Percentiles rank a stretch among this genome's conserved stretches.
Conservation (phyloP, 345 rosid species). For the Heritiera littoralis region DNA sequence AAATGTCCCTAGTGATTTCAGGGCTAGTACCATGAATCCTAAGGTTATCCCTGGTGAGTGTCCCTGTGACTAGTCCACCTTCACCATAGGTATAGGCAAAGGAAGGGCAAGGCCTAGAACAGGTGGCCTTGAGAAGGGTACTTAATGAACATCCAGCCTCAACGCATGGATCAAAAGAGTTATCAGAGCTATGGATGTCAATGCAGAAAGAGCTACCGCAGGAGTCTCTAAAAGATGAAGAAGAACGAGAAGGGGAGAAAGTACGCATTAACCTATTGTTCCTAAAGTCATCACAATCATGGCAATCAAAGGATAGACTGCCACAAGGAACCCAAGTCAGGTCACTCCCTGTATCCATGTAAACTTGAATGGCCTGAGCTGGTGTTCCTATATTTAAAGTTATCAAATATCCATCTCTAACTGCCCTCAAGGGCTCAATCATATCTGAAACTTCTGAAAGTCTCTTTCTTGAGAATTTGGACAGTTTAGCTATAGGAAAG, state of each 20-base stretch:
- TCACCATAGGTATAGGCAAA: conserved; percentile 87
- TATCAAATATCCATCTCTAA: conserved; percentile 74
- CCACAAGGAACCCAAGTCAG: conserved; percentile 95
- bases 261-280: conserved; percentile 35
- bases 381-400: conserved; percentile 75
- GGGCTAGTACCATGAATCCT: conserved; percentile 45
- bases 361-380: conserved; percentile 69
- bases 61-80: conserved; percentile 61
- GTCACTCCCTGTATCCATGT: conserved; percentile 90
- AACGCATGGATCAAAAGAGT: conserved; percentile 66
- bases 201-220: conserved; percentile 60
- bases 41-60: conserved; percentile 63
- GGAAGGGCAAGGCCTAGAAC: conserved; percentile 78
- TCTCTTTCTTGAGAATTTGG: conserved; percentile 25
- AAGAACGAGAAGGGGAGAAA: conserved; percentile 68
- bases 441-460: conserved; percentile 34
- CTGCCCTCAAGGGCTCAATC: conserved; percentile 63
- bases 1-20: conserved; percentile 39
- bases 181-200: conserved; percentile 74
- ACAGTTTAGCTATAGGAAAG: conserved; percentile 40
- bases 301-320: conserved; percentile 66
- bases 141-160: conserved; percentile 69
- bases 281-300: conserved; percentile 65
- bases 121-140: conserved; percentile 53
- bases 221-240: conserved; percentile 54